Evolutionary conservation across 2,329 filamentous ascomycete genomes (phyloP).

Genomic region (Talaromyces sp.): DNA sequence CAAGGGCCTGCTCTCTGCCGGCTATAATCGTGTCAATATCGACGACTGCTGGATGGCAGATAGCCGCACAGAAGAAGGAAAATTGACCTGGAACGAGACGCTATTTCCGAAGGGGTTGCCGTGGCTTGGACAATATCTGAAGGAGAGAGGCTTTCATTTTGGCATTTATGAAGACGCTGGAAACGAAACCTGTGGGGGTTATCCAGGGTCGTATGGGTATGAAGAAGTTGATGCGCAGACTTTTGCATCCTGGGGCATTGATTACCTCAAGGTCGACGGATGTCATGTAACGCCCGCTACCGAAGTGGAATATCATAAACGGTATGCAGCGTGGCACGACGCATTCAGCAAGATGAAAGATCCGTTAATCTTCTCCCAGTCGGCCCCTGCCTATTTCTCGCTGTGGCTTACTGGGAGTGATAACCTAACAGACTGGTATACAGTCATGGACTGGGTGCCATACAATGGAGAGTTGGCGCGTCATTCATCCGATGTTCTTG

Average conservation of each 20-base stretch:
- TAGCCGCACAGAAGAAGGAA: slow-evolving; percentile 30
- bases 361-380: slow-evolving; percentile 42
- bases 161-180: slow-evolving; percentile 45
- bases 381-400: slow-evolving; percentile 42
- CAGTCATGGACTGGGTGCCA: slow-evolving; percentile 42
- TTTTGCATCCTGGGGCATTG: slow-evolving; percentile 32
- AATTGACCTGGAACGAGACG: slow-evolving; percentile 37
- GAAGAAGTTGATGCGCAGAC: slow-evolving; percentile 40
- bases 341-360: slow-evolving; percentile 30
- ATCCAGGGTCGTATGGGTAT: slow-evolving; percentile 36
- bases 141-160: slow-evolving; percentile 37
- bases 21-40: slow-evolving; percentile 39
- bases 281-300: slow-evolving; percentile 30
- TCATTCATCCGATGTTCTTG: slow-evolving; percentile 41
- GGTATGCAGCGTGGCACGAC: slow-evolving; percentile 41
- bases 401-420: slow-evolving; percentile 15
- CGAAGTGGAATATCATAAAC: slow-evolving; percentile 20
- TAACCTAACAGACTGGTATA: slow-evolving; percentile 42
- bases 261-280: slow-evolving; percentile 48
- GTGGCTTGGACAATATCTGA: slow-evolving; percentile 37
- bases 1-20: slow-evolving; percentile 35
- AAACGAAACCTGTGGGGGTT: slow-evolving; percentile 40
- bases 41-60: slow-evolving; percentile 43
- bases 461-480: slow-evolving; percentile 39
- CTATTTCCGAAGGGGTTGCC: slow-evolving; percentile 41